A percentile compares a stretch with the other conserved stretches of the same genome.
Evolutionary conservation across 257 asterid species (phyloP).

Genomic region (Ocimum tenuiflorum): DNA sequence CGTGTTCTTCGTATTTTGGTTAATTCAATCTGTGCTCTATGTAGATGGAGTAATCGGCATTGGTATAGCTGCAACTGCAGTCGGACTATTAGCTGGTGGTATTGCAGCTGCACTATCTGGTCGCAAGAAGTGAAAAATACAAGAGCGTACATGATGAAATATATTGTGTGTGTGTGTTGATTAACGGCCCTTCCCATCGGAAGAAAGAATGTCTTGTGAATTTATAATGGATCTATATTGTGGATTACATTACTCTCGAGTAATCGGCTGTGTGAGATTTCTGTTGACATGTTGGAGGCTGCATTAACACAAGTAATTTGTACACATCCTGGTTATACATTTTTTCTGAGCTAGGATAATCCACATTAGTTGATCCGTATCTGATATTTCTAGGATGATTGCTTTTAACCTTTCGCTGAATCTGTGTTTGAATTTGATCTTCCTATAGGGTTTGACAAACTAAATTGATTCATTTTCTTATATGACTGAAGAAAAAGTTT

Average conservation of each 20-base stretch:
- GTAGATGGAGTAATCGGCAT: conserved; percentile 79
- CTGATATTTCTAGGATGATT: background rate
- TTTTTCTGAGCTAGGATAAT: background rate
- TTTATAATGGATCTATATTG: background rate
- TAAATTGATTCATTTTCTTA: too few relatives aligned
- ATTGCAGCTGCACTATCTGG: conserved; percentile 53
- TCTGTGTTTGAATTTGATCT: background rate
- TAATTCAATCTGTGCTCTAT: background rate
- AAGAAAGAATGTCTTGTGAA: conserved; percentile 9
- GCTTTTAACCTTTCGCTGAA: too few relatives aligned
- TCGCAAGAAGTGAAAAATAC: conserved; percentile 57
- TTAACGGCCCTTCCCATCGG: background rate
- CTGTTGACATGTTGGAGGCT: background rate
- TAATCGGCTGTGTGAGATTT: background rate
- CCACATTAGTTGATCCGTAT: background rate
- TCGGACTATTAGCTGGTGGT: conserved; percentile 78
- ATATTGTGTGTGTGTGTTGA: background rate
- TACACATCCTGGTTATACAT: background rate
- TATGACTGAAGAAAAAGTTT: too few relatives aligned
- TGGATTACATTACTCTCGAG: too few relatives aligned
- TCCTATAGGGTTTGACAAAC: background rate
- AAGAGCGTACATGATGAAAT: background rate
- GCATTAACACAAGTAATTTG: background rate
- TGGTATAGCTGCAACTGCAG: conserved; percentile 84
- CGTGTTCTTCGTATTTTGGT: background rate